Conservation (phyloP, 345 rosid genomes). For the Eucalyptus pauciflora region DNA sequence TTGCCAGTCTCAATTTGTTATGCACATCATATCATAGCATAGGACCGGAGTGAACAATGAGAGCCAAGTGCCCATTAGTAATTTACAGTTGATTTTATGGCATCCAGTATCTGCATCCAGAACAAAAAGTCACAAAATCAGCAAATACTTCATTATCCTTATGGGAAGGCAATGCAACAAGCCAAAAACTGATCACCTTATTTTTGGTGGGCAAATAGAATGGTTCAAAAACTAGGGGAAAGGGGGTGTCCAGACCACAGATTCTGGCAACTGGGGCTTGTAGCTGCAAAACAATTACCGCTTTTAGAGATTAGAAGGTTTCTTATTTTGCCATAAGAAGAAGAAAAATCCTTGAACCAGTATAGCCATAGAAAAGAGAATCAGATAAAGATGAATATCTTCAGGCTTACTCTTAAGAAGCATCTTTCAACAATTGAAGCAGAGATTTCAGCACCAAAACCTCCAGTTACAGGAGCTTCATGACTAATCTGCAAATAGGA, state of each 20-base stretch:
- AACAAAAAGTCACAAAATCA: background rate
- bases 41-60: background rate
- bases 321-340: background rate
- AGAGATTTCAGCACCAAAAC: conserved; percentile 87
- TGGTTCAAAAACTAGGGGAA: conserved; percentile 89
- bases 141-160: background rate
- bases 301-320: background rate
- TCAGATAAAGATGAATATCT: background rate
- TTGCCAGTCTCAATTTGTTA: background rate
- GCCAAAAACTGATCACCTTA: conserved; percentile 18
- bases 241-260: conserved; percentile 88
- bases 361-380: background rate
- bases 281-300: conserved; percentile 30
- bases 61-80: conserved; percentile 16
- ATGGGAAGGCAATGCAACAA: background rate
- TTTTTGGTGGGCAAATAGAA: conserved; percentile 87
- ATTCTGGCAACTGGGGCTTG: conserved; percentile 85
- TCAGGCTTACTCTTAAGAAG: conserved; percentile 49
- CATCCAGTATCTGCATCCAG: conserved; percentile 64
- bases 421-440: conserved; percentile 76
- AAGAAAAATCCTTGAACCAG: background rate
- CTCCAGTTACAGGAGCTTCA: conserved; percentile 92
- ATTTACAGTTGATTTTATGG: conserved; percentile 63
- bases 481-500: conserved; percentile 61
- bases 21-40: background rate